These are phyloP conservation scores for Kwoniella pini DNA, from an alignment of 768 basidiomycete genomes.

Conservation along the genomic window DNA sequence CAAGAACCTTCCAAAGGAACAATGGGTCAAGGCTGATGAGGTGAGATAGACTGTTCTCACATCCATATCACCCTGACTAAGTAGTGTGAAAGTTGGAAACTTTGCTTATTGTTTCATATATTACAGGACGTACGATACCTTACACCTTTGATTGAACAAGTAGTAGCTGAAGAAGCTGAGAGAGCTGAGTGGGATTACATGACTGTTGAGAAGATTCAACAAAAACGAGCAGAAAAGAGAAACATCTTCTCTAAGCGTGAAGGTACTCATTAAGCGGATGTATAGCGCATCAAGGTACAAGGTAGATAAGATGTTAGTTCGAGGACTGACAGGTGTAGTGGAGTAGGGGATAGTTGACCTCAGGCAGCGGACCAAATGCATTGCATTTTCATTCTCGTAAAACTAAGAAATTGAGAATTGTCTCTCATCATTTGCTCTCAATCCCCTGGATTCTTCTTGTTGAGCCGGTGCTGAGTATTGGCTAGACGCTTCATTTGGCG, in stretches of 20 bases:
- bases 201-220: slow-evolving; percentile 60
- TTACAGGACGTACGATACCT: slow-evolving; percentile 86
- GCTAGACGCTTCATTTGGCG: slow-evolving; percentile 16
- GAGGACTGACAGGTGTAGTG: not conserved
- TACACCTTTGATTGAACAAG: slow-evolving; percentile 70
- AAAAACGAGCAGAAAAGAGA: slow-evolving; percentile 55
- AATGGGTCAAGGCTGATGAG: slow-evolving; percentile 75
- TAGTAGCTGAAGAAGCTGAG: slow-evolving; percentile 75
- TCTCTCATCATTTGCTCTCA: slow-evolving; percentile 16
- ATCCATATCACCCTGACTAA: too few relatives aligned
- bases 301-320: too few relatives aligned
- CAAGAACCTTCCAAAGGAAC: slow-evolving; percentile 72
- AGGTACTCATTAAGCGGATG: slow-evolving; percentile 7
- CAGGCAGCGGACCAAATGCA: slow-evolving; percentile 9
- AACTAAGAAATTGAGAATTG: slow-evolving; percentile 2
- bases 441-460: slow-evolving; percentile 6
- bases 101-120: too few relatives aligned
- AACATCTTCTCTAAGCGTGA: slow-evolving; percentile 21
- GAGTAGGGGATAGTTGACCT: slow-evolving; percentile 3
- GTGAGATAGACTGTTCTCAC: slow-evolving; percentile 62
- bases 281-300: too few relatives aligned
- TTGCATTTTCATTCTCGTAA: slow-evolving; percentile 7
- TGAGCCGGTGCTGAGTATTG: not conserved
- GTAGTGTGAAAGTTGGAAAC: too few relatives aligned
- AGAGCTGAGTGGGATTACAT: slow-evolving; percentile 77